phyloP scores from a whole-genome alignment of 495 filamentous ascomycete genomes.

The Talaromyces nanjingensis region DNA sequence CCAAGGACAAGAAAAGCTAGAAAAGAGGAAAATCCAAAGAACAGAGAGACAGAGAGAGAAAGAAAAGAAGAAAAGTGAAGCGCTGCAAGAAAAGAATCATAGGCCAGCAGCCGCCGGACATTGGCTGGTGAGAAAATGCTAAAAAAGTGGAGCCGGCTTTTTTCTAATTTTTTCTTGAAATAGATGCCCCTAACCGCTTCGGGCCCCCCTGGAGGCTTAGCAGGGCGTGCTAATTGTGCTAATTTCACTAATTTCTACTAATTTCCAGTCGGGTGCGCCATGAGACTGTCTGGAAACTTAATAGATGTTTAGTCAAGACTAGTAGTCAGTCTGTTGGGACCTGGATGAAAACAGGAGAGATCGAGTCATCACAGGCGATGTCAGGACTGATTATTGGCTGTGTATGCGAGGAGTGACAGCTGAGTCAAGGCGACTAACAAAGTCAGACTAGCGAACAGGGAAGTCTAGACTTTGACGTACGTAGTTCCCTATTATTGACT shows the following conservation, averaged over 20 bases:
- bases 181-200: not conserved
- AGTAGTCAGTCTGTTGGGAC: not conserved
- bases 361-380: not conserved
- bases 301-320: not conserved
- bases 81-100: not conserved
- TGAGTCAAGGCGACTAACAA: not conserved
- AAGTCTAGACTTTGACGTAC: not conserved
- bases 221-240: not conserved
- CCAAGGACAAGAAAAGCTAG: not conserved
- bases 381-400: not conserved
- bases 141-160: not conserved
- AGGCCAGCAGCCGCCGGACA: not conserved
- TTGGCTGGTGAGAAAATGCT: not conserved
- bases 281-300: not conserved
- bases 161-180: conserved; percentile 1
- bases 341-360: not conserved
- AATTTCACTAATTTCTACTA: not conserved
- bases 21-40: not conserved
- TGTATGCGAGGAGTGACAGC: not conserved
- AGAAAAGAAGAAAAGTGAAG: not conserved
- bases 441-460: not conserved
- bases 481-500: not conserved
- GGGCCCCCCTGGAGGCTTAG: not conserved
- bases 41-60: not conserved
- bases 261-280: not conserved